Evolutionary conservation across 257 asterid species (phyloP).

Genomic region (Voacanga thouarsii): DNA sequence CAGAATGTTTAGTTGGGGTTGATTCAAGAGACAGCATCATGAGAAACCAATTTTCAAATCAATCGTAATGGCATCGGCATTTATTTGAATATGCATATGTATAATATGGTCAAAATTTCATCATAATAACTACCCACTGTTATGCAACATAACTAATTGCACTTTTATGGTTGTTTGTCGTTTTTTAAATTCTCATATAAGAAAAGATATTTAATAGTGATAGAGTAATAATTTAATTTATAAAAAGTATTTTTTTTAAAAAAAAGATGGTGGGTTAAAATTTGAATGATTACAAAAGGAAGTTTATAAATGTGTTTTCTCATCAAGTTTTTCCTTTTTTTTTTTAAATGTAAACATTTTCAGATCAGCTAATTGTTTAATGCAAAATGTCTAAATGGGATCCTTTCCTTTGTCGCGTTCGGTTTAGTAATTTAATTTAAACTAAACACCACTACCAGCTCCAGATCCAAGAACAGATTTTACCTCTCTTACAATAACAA

Average conservation of each 20-base stretch:
- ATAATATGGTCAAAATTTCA: neutral
- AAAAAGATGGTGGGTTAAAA: neutral
- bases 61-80: neutral
- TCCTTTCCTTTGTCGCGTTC: neutral
- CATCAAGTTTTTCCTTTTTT: neutral
- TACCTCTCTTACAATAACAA: neutral
- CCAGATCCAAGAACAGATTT: slow-evolving; percentile 14
- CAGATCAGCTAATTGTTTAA: neutral
- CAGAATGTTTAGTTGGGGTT: no score
- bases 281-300: neutral
- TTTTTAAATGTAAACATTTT: neutral
- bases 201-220: no score
- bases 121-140: neutral
- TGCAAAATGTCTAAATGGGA: slow-evolving; percentile 5
- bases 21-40: neutral
- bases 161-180: neutral
- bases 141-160: neutral
- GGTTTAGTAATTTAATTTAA: neutral
- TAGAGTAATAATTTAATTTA: no score
- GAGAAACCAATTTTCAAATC: neutral
- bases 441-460: neutral
- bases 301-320: neutral
- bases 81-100: neutral
- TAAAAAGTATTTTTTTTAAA: neutral
- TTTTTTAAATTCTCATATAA: neutral